phyloP scores from a whole-genome alignment of 495 filamentous ascomycete species.

The Podospora australis region DNA sequence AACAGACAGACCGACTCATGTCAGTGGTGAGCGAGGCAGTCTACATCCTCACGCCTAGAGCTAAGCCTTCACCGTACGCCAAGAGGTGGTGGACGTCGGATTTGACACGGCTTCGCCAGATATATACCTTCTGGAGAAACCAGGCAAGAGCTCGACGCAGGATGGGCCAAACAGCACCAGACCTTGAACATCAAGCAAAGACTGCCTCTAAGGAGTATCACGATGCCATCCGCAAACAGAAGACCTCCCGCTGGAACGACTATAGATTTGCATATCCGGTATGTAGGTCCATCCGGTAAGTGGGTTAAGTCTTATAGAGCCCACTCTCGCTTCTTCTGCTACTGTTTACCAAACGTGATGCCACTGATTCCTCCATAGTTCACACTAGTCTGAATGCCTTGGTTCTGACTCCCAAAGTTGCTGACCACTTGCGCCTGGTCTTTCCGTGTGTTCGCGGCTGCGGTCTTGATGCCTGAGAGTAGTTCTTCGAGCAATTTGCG shows the following conservation, averaged over 20 bases:
- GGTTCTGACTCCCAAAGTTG: slow-evolving; percentile 8
- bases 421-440: slow-evolving; percentile 3
- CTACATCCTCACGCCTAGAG: slow-evolving; percentile 7
- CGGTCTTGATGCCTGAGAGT: slow-evolving; percentile 25
- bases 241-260: slow-evolving; percentile 3
- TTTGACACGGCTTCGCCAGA: slow-evolving; percentile 2
- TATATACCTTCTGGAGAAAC: slow-evolving; percentile 5
- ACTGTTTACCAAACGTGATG: slow-evolving; percentile 8
- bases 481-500: slow-evolving; percentile 28
- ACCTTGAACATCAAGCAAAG: neutral
- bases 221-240: slow-evolving; percentile 5
- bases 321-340: too few relatives aligned
- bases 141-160: slow-evolving; percentile 4
- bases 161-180: slow-evolving; percentile 1
- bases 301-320: too few relatives aligned
- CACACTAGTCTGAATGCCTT: slow-evolving; percentile 9
- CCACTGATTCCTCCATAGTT: slow-evolving; percentile 7
- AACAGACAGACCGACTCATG: slow-evolving; percentile 10
- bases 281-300: too few relatives aligned
- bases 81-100: slow-evolving; percentile 8
- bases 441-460: slow-evolving; percentile 20
- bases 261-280: too few relatives aligned
- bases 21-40: slow-evolving; percentile 4
- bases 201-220: slow-evolving; percentile 3
- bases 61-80: slow-evolving; percentile 7